A percentile compares a stretch with the other conserved stretches of the same genome.
Conservation (phyloP, 306 rosid genomes). For the Abrus pulchellus region DNA sequence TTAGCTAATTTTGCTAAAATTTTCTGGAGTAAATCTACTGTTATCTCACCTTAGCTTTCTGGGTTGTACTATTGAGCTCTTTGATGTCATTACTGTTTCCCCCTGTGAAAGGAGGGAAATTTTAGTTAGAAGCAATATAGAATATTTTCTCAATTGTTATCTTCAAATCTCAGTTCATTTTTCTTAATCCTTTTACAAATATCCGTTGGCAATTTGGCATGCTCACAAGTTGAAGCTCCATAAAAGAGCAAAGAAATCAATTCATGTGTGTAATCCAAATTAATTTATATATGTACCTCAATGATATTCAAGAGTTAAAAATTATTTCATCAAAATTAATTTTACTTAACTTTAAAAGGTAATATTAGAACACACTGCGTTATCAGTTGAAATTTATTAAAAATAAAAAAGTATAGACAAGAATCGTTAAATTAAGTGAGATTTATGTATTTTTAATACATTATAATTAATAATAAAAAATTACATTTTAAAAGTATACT, state of each 20-base stretch:
- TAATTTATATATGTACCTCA: no score
- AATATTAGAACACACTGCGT: no score
- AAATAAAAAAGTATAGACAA: no score
- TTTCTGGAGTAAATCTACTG: conserved; percentile 14
- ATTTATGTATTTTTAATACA: no score
- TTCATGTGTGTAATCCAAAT: background rate
- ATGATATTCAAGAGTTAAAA: no score
- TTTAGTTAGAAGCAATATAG: background rate
- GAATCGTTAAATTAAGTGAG: no score
- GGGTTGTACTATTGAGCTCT: conserved; percentile 49
- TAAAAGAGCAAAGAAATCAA: background rate
- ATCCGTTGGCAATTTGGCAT: background rate
- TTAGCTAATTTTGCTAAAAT: conserved; percentile 29
- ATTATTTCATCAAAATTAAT: no score
- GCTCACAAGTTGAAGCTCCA: conserved; percentile 9
- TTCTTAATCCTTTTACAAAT: background rate
- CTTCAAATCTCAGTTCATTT: conserved; percentile 1
- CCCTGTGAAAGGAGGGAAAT: conserved; percentile 50
- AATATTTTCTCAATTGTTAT: background rate
- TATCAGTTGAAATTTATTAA: no score
- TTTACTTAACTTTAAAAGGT: no score
- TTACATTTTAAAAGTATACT: no score
- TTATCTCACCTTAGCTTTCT: conserved; percentile 61
- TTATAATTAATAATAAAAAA: no score
- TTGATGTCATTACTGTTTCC: conserved; percentile 48